Evolutionary conservation across 768 basidiomycete species (phyloP).

Genomic region (Lyophyllum atratum): DNA sequence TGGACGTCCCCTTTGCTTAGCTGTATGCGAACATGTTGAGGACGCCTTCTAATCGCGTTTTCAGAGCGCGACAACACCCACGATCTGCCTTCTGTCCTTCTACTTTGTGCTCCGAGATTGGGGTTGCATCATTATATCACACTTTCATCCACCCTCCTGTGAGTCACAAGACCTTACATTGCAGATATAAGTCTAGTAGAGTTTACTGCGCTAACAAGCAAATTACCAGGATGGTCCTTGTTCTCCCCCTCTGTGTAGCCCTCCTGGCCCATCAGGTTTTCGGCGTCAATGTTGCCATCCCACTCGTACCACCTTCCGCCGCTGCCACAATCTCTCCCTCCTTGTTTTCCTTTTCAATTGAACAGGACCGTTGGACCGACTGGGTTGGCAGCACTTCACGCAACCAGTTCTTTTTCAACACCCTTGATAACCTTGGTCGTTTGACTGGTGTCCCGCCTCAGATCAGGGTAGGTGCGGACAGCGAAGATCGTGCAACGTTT

Average conservation of each 20-base stretch:
- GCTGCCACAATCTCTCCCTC: slow-evolving; percentile 43
- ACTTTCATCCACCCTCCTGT: neutral
- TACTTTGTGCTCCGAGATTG: neutral
- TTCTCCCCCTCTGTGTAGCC: slow-evolving; percentile 6
- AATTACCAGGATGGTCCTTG: neutral
- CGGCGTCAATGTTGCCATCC: slow-evolving; percentile 38
- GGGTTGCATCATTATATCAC: neutral
- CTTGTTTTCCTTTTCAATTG: slow-evolving; percentile 65
- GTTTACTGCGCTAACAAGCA: no score
- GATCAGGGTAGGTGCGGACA: slow-evolving; percentile 61
- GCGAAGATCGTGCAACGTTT: slow-evolving; percentile 60
- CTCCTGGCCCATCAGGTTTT: slow-evolving; percentile 3
- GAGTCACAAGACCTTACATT: neutral
- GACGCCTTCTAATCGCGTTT: neutral
- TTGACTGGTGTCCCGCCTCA: slow-evolving; percentile 54
- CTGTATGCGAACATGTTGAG: neutral
- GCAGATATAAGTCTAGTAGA: slow-evolving; percentile 3
- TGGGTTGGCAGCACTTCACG: slow-evolving; percentile 55
- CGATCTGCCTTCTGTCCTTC: neutral
- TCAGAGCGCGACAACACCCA: neutral
- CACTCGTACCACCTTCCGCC: slow-evolving; percentile 34
- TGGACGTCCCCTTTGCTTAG: neutral
- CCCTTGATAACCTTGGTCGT: slow-evolving; percentile 52
- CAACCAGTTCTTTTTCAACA: slow-evolving; percentile 63
- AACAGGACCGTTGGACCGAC: slow-evolving; percentile 70